Evolutionary conservation across 495 filamentous ascomycete genomes (phyloP), one percentile per base, ranked within the genome.

Genomic region (Antarctomyces pellizariae): DNA sequence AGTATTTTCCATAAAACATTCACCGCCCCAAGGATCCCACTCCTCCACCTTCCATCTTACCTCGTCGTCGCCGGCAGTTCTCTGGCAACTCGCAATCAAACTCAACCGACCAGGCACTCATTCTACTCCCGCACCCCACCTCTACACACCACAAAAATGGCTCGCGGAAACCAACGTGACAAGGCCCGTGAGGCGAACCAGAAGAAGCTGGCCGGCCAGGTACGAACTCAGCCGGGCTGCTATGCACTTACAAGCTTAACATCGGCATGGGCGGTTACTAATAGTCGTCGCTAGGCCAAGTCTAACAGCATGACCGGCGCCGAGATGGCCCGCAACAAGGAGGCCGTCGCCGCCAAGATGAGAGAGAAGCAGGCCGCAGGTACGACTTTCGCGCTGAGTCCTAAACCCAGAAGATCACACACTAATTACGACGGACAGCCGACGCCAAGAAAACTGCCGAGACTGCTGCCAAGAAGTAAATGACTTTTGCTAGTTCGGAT

Each of bases 151-250:
- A n/a, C n/a, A n/a, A 62, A 46, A 18, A 92, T 92, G 82, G 67
- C 82, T 32, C 75, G 82, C 46, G 82, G 82, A 36, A 93, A 93
- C 45, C 82, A 93, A 59, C 67, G 82, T 43, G 80, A 91, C 29
- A 75, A 75, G 49, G 76, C 73, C 42, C 75, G 82, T 32, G 73
- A 75, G 50, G 80, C 79, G 52, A 71, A 59, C 41, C 62, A 65
- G 46, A 78, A 83, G 57, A 65, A 67, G 44, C 43, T 54, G 26
- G 52, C 59, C 16, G 35, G 43, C 13, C 32, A 52, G 49, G 71
- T 74, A 52, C n/a, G n/a, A n/a, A n/a, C n/a, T n/a, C 19, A 21
- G 19, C 19, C 7, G 10, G 7, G 19, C 19, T 21, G 10, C 19
- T 6, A 21, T 6, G 19, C 7, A 10, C 6, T 21, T 21, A 7